Evolutionary conservation across 2,329 filamentous ascomycete species (phyloP).

Genomic region (Sporothrix dimorphospora): DNA sequence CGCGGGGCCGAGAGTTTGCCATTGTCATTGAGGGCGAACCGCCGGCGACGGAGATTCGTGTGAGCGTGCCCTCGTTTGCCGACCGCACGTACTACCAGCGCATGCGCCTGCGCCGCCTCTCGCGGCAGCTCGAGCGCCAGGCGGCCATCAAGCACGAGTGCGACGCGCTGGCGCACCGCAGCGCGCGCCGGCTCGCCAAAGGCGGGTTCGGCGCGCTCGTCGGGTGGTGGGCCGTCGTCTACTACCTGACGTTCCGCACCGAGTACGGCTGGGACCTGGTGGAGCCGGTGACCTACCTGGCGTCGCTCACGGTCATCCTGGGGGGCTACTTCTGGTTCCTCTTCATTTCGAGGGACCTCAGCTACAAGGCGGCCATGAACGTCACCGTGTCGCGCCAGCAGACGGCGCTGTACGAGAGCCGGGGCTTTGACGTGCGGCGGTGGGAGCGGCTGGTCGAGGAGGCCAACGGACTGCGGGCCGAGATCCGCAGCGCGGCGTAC

Average conservation of each 20-base stretch:
- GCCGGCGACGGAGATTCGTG: constrained; percentile 61
- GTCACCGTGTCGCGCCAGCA: constrained; percentile 81
- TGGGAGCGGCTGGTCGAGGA: constrained; percentile 84
- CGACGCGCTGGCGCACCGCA: constrained; percentile 73
- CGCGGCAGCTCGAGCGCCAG: constrained; percentile 67
- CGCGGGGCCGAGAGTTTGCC: constrained; percentile 80
- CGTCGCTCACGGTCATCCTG: constrained; percentile 83
- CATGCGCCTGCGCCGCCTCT: constrained; percentile 72
- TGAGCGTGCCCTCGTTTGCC: constrained; percentile 83
- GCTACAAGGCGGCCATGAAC: constrained; percentile 84
- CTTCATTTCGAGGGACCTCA: constrained; percentile 87
- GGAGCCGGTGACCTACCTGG: constrained; percentile 88
- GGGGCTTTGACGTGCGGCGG: constrained; percentile 72
- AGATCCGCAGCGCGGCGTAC: constrained; percentile 78
- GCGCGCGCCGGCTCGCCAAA: constrained; percentile 77
- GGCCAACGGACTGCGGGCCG: constrained; percentile 73
- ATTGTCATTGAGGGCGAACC: constrained; percentile 74
- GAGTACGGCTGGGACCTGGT: constrained; percentile 87
- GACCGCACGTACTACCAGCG: constrained; percentile 91
- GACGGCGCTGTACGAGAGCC: constrained; percentile 71
- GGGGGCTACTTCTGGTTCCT: constrained; percentile 92
- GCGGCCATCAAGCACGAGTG: constrained; percentile 79
- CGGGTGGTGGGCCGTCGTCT: constrained; percentile 82
- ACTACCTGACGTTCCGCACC: constrained; percentile 71
- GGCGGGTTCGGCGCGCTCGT: constrained; percentile 74